Evolutionary conservation across 2,329 filamentous ascomycete species (phyloP), one percentile per base, ranked within the genome.

Genomic region (Colletotrichum echinochloae): DNA sequence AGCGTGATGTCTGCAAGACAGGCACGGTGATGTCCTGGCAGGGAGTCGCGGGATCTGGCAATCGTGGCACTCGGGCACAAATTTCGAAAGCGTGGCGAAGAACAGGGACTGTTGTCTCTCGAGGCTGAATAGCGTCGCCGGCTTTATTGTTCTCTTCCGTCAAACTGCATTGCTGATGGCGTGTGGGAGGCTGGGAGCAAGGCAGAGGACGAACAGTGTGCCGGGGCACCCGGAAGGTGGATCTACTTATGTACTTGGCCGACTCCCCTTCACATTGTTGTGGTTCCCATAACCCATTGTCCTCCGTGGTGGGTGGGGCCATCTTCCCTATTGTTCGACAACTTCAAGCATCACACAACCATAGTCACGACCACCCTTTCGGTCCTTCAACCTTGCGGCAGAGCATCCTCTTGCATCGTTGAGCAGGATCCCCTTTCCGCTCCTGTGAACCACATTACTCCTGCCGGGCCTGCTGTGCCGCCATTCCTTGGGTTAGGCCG

Each of bases 241-340:
- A 39, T 54, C 61, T 48, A n/a, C n/a, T n/a, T n/a, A n/a, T 37
- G 3, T 9, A 61, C 62, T 39, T 61, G 48, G 56, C 60, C 61
- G 70, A 56, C 35, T 39, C 52, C 28, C 14, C 56, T 41, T 60
- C 49, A 30, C 37, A 72, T 72, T 73, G 59, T 67, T 35, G 48
- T 18, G 44, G 49, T 16, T n/a, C 20, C 35, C 5, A 14, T 20
- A 60, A 60, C 46, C 57, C 46, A 73, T 73, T 73, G 69, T 73
- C 69, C 68, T 70, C 59, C 26, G 60, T 9, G n/a, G 48, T 35
- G 12, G 46, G 62, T 39, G 57, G 54, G 52, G 54, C 23, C 35
- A 26, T 16, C 18, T 51, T 39, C 30, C 33, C 62, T 48, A 66
- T 65, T 72, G 51, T 61, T 26, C 52, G 35, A 64, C 56, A 28